Conservation (phyloP, 2,329 filamentous ascomycete species). For the Penicillium sp. region DNA sequence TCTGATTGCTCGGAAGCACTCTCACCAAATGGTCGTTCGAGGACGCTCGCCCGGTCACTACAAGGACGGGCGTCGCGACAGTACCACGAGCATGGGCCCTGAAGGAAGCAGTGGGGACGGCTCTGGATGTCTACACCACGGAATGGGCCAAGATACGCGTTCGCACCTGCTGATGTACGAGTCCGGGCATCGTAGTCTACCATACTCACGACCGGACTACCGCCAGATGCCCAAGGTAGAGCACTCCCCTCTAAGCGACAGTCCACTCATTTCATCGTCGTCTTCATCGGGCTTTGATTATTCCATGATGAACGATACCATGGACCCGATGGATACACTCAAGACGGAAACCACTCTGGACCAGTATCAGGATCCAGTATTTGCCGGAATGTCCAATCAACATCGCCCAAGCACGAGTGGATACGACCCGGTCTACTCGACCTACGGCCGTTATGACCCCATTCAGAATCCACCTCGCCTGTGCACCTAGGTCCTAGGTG, state of each 20-base stretch:
- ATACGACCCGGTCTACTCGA: conserved; percentile 32
- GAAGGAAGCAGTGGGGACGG: conserved; percentile 52
- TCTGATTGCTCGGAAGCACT: conserved; percentile 67
- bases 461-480: conserved; percentile 34
- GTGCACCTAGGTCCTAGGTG: conserved; percentile 26
- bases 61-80: conserved; percentile 64
- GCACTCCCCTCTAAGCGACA: conserved; percentile 37
- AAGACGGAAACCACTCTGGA: conserved; percentile 32
- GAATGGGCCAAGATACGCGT: conserved; percentile 28
- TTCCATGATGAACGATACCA: conserved; percentile 35
- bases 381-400: conserved; percentile 22
- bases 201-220: conserved; percentile 34
- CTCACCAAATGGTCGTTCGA: conserved; percentile 79
- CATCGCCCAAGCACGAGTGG: conserved; percentile 26
- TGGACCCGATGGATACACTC: conserved; percentile 39
- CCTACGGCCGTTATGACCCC: conserved; percentile 34
- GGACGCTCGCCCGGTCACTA: conserved; percentile 79
- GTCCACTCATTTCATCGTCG: conserved; percentile 38
- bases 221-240: conserved; percentile 15
- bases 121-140: conserved; percentile 28
- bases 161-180: conserved; percentile 37
- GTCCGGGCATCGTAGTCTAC: conserved; percentile 28
- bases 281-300: conserved; percentile 39
- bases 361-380: conserved; percentile 33
- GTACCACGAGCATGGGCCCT: conserved; percentile 66